phyloP scores from a whole-genome alignment of 176 grass and related monocot genomes.

The Cenchrus fungigraminus region DNA sequence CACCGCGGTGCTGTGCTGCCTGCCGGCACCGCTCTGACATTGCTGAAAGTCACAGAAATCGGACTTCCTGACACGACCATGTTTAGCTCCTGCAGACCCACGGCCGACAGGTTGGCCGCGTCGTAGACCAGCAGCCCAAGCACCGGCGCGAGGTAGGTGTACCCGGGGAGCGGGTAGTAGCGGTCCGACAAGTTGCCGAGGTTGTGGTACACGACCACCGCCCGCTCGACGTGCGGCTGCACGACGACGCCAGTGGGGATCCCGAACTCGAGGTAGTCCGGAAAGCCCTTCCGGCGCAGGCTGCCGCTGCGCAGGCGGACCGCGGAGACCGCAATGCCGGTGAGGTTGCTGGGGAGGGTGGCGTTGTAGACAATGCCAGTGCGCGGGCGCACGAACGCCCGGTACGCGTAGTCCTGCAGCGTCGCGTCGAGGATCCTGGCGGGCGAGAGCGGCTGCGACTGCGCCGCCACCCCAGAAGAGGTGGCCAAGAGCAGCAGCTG shows the following conservation, averaged over 20 bases:
- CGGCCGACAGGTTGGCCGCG: constrained; percentile 66
- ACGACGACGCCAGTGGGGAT: constrained; percentile 66
- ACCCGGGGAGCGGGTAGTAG: constrained; percentile 75
- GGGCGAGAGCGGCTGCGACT: constrained; percentile 28
- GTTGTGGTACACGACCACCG: constrained; percentile 80
- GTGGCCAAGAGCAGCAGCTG: constrained; percentile 2
- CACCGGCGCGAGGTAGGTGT: constrained; percentile 78
- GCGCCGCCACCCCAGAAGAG: not conserved
- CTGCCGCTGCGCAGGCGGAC: constrained; percentile 84
- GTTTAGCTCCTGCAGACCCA: constrained; percentile 51
- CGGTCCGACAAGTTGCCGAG: constrained; percentile 53
- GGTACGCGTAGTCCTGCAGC: constrained; percentile 80
- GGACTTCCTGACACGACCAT: constrained; percentile 47
- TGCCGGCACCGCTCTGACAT: constrained; percentile 33
- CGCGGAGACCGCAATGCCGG: constrained; percentile 65
- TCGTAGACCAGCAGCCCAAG: constrained; percentile 78
- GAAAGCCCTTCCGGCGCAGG: constrained; percentile 55
- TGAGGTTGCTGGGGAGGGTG: constrained; percentile 53
- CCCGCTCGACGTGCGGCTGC: constrained; percentile 71
- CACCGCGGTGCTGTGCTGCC: constrained; percentile 45
- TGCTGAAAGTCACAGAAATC: constrained; percentile 59
- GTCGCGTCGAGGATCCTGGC: constrained; percentile 60
- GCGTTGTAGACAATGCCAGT: constrained; percentile 76
- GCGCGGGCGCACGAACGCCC: constrained; percentile 53
- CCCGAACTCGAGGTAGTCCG: constrained; percentile 62